Evolutionary conservation across 306 rosid species (phyloP).

Genomic region (Fragaria iinumae): DNA sequence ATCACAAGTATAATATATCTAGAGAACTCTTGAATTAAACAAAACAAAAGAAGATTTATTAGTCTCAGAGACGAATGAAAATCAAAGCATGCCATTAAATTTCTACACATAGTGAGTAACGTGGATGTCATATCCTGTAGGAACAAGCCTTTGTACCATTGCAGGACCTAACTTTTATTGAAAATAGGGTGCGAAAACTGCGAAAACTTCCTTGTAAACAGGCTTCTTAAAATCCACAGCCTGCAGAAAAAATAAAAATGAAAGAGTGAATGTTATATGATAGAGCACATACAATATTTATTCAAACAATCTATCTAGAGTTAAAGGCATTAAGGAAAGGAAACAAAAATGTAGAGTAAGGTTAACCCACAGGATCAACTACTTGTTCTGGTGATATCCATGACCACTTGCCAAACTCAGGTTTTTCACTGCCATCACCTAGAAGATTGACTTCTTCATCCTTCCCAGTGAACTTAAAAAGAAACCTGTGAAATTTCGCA

Average conservation of each 20-base stretch:
- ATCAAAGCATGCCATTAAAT: not conserved
- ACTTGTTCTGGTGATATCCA: conserved; percentile 71
- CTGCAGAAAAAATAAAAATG: conserved; percentile 42
- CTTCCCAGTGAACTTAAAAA: conserved; percentile 67
- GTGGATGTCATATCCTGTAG: not conserved
- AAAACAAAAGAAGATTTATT: not conserved
- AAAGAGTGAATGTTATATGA: not conserved
- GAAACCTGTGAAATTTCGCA: conserved; percentile 51
- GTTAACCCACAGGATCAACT: conserved; percentile 58
- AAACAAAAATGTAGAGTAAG: not conserved
- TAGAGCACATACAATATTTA: not conserved
- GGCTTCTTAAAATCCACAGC: conserved; percentile 90
- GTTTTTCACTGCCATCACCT: conserved; percentile 90
- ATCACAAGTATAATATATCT: not conserved
- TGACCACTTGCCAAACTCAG: conserved; percentile 94
- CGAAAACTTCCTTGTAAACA: conserved; percentile 73
- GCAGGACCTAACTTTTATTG: conserved; percentile 26
- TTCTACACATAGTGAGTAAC: not conserved
- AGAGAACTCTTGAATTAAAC: not conserved
- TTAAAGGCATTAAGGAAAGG: not conserved
- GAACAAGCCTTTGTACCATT: not conserved
- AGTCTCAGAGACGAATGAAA: not conserved
- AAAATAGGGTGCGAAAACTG: conserved; percentile 58
- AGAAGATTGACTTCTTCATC: conserved; percentile 83
- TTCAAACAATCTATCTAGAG: not conserved